Evolutionary conservation across 2,329 filamentous ascomycete species (phyloP).

Genomic region (Mycosphaerella sp.): DNA sequence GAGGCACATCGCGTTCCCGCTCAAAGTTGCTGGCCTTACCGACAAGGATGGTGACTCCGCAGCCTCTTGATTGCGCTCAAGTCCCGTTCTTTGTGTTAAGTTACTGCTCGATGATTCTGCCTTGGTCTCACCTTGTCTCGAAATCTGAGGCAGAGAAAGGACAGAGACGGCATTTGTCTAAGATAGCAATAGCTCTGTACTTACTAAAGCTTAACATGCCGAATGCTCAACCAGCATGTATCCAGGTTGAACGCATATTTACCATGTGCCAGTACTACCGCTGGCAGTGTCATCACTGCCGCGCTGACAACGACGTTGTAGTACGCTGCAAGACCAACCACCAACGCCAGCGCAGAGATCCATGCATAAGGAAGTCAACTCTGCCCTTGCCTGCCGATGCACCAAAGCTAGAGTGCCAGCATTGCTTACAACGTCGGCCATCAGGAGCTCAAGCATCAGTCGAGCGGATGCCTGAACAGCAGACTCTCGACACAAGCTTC

Average conservation of each 20-base stretch:
- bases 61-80: neutral
- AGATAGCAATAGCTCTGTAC: neutral
- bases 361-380: conserved; percentile 10
- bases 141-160: neutral
- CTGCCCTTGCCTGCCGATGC: conserved; percentile 14
- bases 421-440: conserved; percentile 5
- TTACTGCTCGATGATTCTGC: neutral
- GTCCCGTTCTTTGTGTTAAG: neutral
- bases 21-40: neutral
- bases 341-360: conserved; percentile 3
- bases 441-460: neutral
- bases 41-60: neutral
- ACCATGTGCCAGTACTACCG: conserved; percentile 16
- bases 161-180: neutral
- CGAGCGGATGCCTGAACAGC: neutral
- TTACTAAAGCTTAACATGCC: conserved; percentile 3
- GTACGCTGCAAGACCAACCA: conserved; percentile 10
- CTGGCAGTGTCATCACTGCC: conserved; percentile 12
- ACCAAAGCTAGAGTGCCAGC: conserved; percentile 15
- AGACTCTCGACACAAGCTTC: conserved; percentile 2
- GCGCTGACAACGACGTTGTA: conserved; percentile 12
- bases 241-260: no score
- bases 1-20: neutral
- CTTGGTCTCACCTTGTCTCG: neutral
- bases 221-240: neutral